Conservation (phyloP, 1,139 yeast genomes). For the Sugiyamaella novakii region DNA sequence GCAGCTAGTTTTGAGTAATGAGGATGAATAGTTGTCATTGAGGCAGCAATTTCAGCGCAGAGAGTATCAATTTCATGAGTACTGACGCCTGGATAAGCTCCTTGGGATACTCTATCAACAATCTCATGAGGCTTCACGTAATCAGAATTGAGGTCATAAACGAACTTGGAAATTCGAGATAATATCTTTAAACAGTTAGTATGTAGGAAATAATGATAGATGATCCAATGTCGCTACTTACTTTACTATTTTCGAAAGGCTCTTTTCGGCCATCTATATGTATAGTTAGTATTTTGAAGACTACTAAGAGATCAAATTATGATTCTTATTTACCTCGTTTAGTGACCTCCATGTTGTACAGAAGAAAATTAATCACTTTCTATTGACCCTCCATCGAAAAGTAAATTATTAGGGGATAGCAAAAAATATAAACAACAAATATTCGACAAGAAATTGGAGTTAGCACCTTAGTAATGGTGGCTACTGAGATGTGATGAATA, state of each 20-base stretch:
- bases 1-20: slow-evolving; percentile 87
- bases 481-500: too few species aligned
- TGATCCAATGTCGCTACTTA: too few species aligned
- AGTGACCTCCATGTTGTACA: slow-evolving; percentile 13
- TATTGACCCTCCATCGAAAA: background rate
- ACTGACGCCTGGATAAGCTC: slow-evolving; percentile 83
- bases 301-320: too few species aligned
- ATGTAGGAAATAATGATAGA: too few species aligned
- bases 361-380: background rate
- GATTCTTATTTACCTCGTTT: slow-evolving; percentile 16
- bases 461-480: too few species aligned
- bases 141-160: slow-evolving; percentile 62
- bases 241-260: slow-evolving; percentile 68
- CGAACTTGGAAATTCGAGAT: slow-evolving; percentile 51
- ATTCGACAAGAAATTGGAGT: too few species aligned
- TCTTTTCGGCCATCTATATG: slow-evolving; percentile 63
- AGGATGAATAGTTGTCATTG: slow-evolving; percentile 86
- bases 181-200: slow-evolving; percentile 46
- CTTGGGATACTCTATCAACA: slow-evolving; percentile 69
- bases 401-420: too few species aligned
- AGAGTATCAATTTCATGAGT: slow-evolving; percentile 75
- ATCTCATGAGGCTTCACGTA: slow-evolving; percentile 72
- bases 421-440: too few species aligned
- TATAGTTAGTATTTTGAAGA: slow-evolving; percentile 14
- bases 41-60: slow-evolving; percentile 87